Evolutionary conservation across 352 stramenopile species (phyloP), one percentile per base, ranked within the genome.

Genomic region (Globisporangium paddicum): DNA sequence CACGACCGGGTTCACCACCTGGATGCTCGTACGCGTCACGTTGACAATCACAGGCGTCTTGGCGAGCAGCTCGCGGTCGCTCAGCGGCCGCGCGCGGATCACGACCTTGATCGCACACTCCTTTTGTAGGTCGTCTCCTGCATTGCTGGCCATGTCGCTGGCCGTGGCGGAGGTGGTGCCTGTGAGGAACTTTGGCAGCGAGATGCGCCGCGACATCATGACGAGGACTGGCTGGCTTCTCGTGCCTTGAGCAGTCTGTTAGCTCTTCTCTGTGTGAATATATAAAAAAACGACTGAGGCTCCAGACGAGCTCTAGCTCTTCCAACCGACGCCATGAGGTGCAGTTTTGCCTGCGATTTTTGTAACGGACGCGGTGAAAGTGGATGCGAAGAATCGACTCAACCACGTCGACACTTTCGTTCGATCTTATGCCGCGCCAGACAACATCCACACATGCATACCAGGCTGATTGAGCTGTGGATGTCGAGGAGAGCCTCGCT

Each of bases 21-120:
- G 80, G 2, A 93, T 56, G 19, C 63, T 72, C 5, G 65, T 64
- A n/a, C 66, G 73, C 28, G 61, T 67, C 34, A 87, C 69, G 34
- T 62, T 77, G 16, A 92, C 75, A 30, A 90, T 67, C 21, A 90
- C 69, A 0, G 68, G 67, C 14, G 73, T 82, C 34, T 77, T 73
- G 35, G 58, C 62, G 30, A 77, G 60, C 18, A 79, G 42, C 68
- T 93, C 82, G 1, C 67, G 68, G 16, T 80, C 71, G 55, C 64
- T 93, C 23, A 90, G 67, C 5, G 84, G 84, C 9, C 84, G 82
- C 9, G 82, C 75, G 34, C 84, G 78, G 25, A 94, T 65, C n/a
- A 90, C 75, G 42, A 92, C 84, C 63, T 79, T 82, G 64, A 90
- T 90, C 40, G 79, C 80, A 19, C 76, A 82, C 25, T 73, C 58